phyloP scores from a whole-genome alignment of 2,329 filamentous ascomycete species.

The Fusarium begoniae region DNA sequence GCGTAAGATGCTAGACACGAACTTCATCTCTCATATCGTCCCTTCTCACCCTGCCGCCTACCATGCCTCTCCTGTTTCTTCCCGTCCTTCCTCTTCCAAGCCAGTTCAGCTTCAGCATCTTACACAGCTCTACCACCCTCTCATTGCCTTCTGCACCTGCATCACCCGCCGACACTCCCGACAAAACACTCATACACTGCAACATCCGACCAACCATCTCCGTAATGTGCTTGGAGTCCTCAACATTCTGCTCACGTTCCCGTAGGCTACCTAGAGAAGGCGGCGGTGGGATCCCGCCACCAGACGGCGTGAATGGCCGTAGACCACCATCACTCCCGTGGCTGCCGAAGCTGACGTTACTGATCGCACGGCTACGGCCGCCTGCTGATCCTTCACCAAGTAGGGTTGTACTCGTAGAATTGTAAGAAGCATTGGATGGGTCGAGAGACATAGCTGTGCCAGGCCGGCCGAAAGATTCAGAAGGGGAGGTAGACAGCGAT shows the following conservation, averaged over 20 bases:
- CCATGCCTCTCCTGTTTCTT: conserved; percentile 87
- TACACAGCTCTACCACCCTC: conserved; percentile 84
- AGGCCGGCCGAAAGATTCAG: conserved; percentile 65
- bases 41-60: conserved; percentile 70
- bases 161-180: conserved; percentile 60
- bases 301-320: conserved; percentile 62
- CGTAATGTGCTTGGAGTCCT: conserved; percentile 82
- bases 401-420: conserved; percentile 80
- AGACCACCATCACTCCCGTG: conserved; percentile 58
- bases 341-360: conserved; percentile 78
- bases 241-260: conserved; percentile 69
- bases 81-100: conserved; percentile 89
- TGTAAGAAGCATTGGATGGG: conserved; percentile 79
- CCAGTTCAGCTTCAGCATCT: conserved; percentile 96
- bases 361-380: conserved; percentile 81
- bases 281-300: conserved; percentile 31
- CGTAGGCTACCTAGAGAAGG: conserved; percentile 54
- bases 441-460: conserved; percentile 81
- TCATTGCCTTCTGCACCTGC: conserved; percentile 76
- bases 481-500: conserved; percentile 61
- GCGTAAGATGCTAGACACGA: conserved; percentile 38
- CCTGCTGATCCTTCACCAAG: conserved; percentile 71
- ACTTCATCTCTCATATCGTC: conserved; percentile 55
- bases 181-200: conserved; percentile 93
- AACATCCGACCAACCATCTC: conserved; percentile 96